Evolutionary conservation across 176 grass and related monocot genomes (phyloP).

Genomic region (Zizania latifolia): DNA sequence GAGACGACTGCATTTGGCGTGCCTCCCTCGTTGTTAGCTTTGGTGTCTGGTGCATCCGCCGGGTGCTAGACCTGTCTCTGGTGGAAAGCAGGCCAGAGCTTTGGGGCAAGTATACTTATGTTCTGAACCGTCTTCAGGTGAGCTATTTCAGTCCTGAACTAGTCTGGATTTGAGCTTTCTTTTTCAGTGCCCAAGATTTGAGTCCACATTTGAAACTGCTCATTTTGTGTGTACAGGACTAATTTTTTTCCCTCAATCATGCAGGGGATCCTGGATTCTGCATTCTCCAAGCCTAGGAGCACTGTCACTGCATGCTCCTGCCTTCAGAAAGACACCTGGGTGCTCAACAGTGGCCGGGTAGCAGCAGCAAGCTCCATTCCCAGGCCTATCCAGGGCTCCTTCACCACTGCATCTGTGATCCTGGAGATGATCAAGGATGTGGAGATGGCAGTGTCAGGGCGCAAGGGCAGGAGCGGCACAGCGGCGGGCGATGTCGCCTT

Average conservation of each 20-base stretch:
- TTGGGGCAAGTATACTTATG: constrained; percentile 99
- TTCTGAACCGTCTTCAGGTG: constrained; percentile 98
- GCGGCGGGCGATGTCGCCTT: constrained; percentile 92
- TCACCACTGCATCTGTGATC: constrained; percentile 62
- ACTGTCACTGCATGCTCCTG: constrained; percentile 43
- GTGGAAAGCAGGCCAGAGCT: constrained; percentile 96
- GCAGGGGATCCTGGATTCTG: constrained; percentile 84
- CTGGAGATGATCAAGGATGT: constrained; percentile 86
- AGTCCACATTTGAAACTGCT: neutral
- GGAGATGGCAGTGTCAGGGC: constrained; percentile 59
- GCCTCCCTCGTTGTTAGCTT: constrained; percentile 71
- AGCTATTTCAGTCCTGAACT: neutral
- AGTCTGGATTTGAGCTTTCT: neutral
- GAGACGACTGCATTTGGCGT: constrained; percentile 81
- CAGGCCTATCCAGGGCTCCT: constrained; percentile 33
- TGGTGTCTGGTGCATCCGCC: constrained; percentile 83
- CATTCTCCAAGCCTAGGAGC: constrained; percentile 68
- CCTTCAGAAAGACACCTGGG: constrained; percentile 44
- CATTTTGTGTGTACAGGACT: neutral
- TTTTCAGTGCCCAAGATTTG: neutral
- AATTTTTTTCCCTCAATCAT: constrained; percentile 18
- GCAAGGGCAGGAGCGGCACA: constrained; percentile 89
- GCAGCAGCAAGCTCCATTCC: neutral
- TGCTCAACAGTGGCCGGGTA: constrained; percentile 21
- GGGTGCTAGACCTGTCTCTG: constrained; percentile 70